phyloP scores from a whole-genome alignment of 768 basidiomycete species.

The Rhizopogon roseolus region DNA sequence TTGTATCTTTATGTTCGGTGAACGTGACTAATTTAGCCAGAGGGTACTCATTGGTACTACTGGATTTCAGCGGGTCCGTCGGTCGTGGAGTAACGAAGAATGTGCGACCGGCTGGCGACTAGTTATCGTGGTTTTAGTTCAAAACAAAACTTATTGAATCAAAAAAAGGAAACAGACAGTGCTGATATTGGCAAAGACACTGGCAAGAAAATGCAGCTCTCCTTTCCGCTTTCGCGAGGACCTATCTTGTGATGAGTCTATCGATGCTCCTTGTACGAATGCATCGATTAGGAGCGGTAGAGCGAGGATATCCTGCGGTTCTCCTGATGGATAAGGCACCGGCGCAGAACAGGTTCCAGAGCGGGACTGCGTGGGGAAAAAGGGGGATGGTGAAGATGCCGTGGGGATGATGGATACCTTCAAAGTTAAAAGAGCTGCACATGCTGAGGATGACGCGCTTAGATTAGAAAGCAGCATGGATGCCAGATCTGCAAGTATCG shows the following conservation, averaged over 20 bases:
- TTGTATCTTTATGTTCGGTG: conserved; percentile 84
- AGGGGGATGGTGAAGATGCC: conserved; percentile 36
- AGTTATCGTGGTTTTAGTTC: background rate
- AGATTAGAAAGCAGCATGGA: conserved; percentile 98
- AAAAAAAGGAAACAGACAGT: conserved; percentile 41
- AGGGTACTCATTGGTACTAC: conserved; percentile 64
- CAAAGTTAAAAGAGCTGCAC: conserved; percentile 57
- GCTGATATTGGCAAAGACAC: conserved; percentile 90
- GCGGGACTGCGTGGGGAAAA: conserved; percentile 73
- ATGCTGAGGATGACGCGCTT: conserved; percentile 67
- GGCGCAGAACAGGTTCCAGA: conserved; percentile 77
- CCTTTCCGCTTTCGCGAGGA: conserved; percentile 61
- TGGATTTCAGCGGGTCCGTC: conserved; percentile 38
- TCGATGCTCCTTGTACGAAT: conserved; percentile 69
- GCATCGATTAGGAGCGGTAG: conserved; percentile 87
- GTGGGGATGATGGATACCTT: conserved; percentile 60
- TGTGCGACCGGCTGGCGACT: conserved; percentile 74
- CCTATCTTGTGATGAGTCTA: conserved; percentile 43
- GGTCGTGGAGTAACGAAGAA: conserved; percentile 75
- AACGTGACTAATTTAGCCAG: conserved; percentile 79
- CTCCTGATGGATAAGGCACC: conserved; percentile 59
- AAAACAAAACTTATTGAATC: background rate
- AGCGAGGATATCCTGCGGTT: conserved; percentile 51
- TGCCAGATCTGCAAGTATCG: conserved; percentile 89
- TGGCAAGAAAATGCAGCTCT: conserved; percentile 85